Conservation (phyloP, 768 basidiomycete species). For the Lanmaoa rubissima region DNA sequence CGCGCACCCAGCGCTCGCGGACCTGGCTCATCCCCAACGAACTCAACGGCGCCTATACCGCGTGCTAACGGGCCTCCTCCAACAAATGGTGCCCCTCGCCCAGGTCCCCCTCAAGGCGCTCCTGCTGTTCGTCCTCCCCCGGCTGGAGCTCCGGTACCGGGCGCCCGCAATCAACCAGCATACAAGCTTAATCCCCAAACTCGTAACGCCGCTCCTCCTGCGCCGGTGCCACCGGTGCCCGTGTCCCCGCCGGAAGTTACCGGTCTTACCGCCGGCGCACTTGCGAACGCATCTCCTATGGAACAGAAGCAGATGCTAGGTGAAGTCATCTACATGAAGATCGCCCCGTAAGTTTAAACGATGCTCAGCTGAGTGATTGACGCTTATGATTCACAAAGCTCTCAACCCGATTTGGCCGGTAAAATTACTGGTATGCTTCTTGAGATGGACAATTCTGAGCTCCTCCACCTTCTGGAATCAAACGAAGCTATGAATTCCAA, state of each 20-base stretch:
- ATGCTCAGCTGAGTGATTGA: neutral
- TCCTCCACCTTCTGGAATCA: constrained; percentile 84
- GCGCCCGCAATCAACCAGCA: constrained; percentile 33
- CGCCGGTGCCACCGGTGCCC: constrained; percentile 34
- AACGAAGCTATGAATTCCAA: constrained; percentile 83
- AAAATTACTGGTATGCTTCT: constrained; percentile 99
- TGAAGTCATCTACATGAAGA: constrained; percentile 93
- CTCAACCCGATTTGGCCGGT: constrained; percentile 91
- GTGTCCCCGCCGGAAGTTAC: constrained; percentile 50
- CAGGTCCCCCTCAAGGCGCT: constrained; percentile 37
- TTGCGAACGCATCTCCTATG: constrained; percentile 57
- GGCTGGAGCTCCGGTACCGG: constrained; percentile 46
- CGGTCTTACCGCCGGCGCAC: constrained; percentile 58
- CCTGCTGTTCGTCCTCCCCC: constrained; percentile 45
- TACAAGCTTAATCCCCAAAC: constrained; percentile 37
- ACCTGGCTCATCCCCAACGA: constrained; percentile 68
- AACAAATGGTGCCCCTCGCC: constrained; percentile 53
- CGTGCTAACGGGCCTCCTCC: constrained; percentile 63
- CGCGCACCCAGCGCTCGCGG: constrained; percentile 66
- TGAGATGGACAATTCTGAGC: constrained; percentile 97
- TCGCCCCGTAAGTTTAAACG: constrained; percentile 57
- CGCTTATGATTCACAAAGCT: constrained; percentile 37
- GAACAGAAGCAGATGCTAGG: constrained; percentile 99
- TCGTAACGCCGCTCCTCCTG: constrained; percentile 36
- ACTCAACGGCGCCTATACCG: constrained; percentile 59